Percentiles rank a stretch among this genome's conserved stretches.
phyloP scores from a whole-genome alignment of 352 stramenopile species.

The Plasmopara viticola region DNA sequence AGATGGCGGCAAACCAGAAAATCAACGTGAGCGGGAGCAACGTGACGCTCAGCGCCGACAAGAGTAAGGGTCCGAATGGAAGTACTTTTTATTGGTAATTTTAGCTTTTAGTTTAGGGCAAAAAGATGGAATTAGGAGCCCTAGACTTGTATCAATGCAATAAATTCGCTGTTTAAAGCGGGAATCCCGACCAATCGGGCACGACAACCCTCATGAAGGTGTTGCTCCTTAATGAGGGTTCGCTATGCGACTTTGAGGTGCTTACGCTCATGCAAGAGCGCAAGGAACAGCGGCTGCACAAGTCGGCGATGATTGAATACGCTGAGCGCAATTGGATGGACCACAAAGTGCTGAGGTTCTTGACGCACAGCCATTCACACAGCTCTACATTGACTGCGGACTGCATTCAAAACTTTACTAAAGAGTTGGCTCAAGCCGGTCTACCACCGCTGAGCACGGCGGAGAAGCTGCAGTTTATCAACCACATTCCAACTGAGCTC shows the following conservation, averaged over 20 bases:
- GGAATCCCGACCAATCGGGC: too few relatives aligned
- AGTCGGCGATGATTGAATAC: slow-evolving; percentile 66
- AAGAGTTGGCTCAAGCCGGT: slow-evolving; percentile 34
- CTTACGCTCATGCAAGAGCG: slow-evolving; percentile 78
- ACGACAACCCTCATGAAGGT: slow-evolving; percentile 47
- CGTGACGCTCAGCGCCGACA: slow-evolving; percentile 32
- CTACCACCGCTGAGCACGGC: slow-evolving; percentile 47
- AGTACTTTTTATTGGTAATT: slow-evolving; percentile 32
- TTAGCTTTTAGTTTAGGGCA: slow-evolving; percentile 21
- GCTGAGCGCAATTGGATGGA: slow-evolving; percentile 87
- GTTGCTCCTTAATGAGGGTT: slow-evolving; percentile 71
- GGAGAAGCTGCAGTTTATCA: slow-evolving; percentile 84
- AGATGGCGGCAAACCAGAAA: slow-evolving; percentile 26
- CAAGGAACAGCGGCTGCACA: slow-evolving; percentile 69
- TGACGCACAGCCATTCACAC: slow-evolving; percentile 61
- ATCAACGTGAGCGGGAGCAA: slow-evolving; percentile 35
- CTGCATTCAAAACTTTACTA: slow-evolving; percentile 57
- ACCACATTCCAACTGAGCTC: slow-evolving; percentile 75
- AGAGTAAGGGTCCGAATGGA: slow-evolving; percentile 17
- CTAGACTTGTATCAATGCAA: slow-evolving; percentile 25
- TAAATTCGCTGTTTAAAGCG: slow-evolving; percentile 18
- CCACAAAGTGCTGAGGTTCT: slow-evolving; percentile 86
- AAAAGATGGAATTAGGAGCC: slow-evolving; percentile 11
- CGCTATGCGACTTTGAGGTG: slow-evolving; percentile 77
- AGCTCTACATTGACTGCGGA: slow-evolving; percentile 42